Conservation (phyloP, 495 filamentous ascomycete genomes). For the Choiromyces venosus region DNA sequence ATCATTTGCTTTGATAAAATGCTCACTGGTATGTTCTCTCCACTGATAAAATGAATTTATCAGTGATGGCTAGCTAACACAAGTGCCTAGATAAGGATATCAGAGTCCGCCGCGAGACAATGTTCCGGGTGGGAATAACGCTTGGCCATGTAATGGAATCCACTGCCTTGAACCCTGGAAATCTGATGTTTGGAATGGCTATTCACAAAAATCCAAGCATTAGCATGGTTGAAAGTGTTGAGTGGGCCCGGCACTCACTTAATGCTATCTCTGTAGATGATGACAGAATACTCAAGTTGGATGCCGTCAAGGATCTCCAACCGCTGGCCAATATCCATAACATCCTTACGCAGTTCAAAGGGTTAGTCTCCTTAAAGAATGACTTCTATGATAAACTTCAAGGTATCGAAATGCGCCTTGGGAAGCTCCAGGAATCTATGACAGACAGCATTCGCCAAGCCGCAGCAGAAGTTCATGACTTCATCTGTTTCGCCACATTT, state of each 20-base stretch:
- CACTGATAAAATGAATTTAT: neutral
- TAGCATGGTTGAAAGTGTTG: neutral
- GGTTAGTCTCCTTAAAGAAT: neutral
- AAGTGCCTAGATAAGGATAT: neutral
- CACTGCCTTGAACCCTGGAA: neutral
- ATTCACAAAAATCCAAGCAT: neutral
- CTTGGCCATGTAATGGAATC: neutral
- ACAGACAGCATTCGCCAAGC: neutral
- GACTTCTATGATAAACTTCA: neutral
- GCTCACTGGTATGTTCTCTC: neutral
- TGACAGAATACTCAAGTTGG: neutral
- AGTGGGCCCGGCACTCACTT: neutral
- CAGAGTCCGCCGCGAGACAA: neutral
- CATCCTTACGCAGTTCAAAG: neutral
- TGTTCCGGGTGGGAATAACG: neutral
- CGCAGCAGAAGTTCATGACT: neutral
- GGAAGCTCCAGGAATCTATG: neutral
- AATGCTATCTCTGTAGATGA: neutral
- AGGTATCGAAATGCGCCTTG: neutral
- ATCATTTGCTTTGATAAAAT: neutral
- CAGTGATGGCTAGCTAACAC: neutral
- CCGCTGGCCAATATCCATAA: neutral
- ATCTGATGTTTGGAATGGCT: neutral
- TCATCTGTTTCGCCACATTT: neutral
- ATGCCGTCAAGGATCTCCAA: neutral